These are phyloP conservation scores for Geranomyces variabilis DNA, from an alignment of 192 early-diverging fungal genomes.

Conservation along the genomic window DNA sequence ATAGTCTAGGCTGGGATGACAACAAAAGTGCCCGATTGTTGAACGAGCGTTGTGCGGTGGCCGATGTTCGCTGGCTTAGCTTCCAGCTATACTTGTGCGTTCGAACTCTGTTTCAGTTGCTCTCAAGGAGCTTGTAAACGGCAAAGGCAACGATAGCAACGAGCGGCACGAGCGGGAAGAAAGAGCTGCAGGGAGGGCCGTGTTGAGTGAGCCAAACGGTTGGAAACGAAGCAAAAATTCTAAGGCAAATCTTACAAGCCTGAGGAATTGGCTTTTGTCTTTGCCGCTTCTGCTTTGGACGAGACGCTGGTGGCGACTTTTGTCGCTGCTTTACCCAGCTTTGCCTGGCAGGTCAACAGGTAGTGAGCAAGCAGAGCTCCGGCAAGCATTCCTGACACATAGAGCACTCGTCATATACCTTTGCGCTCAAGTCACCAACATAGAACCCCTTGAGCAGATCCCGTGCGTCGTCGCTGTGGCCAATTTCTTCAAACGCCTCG, in stretches of 20 bases:
- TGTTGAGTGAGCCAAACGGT: no score
- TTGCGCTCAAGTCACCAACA: constrained; percentile 70
- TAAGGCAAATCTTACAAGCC: neutral
- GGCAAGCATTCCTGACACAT: neutral
- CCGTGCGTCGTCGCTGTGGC: constrained; percentile 93
- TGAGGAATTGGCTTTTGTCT: neutral
- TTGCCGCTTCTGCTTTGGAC: neutral
- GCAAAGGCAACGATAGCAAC: constrained; percentile 52
- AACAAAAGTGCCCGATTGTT: no score
- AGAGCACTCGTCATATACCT: neutral
- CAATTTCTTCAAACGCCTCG: constrained; percentile 95
- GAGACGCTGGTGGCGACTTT: neutral
- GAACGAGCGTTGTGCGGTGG: no score
- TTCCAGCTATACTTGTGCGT: no score
- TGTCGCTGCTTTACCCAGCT: neutral
- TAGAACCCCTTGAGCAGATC: constrained; percentile 76
- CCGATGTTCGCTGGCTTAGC: no score
- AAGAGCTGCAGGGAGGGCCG: constrained; percentile 29
- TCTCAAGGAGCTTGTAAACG: constrained; percentile 54
- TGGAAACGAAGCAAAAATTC: no score
- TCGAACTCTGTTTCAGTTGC: no score
- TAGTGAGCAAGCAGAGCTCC: neutral
- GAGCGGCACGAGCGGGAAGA: constrained; percentile 57
- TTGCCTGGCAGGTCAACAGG: neutral
- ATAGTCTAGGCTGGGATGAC: no score